Conservation (phyloP, 202 grass and related monocot genomes). For the Schoenoplectus tabernaemontani region DNA sequence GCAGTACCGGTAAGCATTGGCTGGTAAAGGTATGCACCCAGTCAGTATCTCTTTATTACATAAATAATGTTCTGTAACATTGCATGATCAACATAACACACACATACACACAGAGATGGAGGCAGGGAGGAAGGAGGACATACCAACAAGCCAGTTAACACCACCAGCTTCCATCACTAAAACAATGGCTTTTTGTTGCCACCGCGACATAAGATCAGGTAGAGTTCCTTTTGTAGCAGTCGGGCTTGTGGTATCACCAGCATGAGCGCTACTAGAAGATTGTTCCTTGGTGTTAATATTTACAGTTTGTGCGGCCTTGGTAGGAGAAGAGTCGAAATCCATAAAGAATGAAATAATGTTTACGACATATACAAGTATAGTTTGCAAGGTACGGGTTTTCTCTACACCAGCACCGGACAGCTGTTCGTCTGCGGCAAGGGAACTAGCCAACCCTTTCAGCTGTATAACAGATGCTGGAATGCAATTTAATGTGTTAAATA, state of each 20-base stretch:
- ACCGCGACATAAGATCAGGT: conserved; percentile 40
- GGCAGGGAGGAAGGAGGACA: conserved; percentile 16
- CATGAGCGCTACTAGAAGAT: conserved; percentile 32
- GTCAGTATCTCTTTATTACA: neutral
- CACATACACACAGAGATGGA: neutral
- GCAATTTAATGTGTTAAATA: neutral
- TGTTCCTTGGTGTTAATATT: conserved; percentile 35
- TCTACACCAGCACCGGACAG: conserved; percentile 43
- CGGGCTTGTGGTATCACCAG: conserved; percentile 13
- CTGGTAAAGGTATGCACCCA: neutral
- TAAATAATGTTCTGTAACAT: neutral
- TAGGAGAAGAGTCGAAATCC: conserved; percentile 37
- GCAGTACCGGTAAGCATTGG: neutral
- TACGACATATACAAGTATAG: conserved; percentile 58
- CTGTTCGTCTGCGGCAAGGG: conserved; percentile 50
- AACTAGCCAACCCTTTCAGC: conserved; percentile 53
- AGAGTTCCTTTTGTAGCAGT: conserved; percentile 35
- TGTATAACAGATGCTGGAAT: conserved; percentile 70
- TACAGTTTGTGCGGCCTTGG: conserved; percentile 24
- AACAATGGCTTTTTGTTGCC: conserved; percentile 76
- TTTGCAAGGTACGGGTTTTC: conserved; percentile 55
- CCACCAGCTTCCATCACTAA: conserved; percentile 80
- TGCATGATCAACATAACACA: neutral
- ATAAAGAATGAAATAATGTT: conserved; percentile 78
- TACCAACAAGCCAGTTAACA: conserved; percentile 91